Evolutionary conservation across 2,329 filamentous ascomycete species (phyloP).

Genomic region (Grosmannia clavigera): DNA sequence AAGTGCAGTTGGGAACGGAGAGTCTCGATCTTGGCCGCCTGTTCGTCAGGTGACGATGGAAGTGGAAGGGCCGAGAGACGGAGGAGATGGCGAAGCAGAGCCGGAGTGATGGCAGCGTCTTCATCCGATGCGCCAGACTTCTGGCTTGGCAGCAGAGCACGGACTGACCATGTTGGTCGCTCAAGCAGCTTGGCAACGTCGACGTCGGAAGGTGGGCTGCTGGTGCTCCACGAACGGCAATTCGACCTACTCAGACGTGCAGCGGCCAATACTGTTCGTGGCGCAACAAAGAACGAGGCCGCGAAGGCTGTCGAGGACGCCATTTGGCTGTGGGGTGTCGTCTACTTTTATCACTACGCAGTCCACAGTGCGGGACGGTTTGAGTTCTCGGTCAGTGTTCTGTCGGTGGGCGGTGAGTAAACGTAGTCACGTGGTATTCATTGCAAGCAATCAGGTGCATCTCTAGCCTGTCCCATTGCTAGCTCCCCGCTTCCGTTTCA

Average conservation of each 20-base stretch:
- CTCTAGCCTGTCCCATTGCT: background rate
- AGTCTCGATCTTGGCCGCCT: conserved; percentile 58
- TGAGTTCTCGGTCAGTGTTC: too few species aligned
- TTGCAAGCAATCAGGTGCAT: too few species aligned
- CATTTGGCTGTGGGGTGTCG: background rate
- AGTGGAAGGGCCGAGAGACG: conserved; percentile 77
- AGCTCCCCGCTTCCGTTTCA: background rate
- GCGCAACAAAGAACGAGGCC: background rate
- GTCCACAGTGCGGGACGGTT: too few species aligned
- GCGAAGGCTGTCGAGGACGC: background rate
- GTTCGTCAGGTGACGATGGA: conserved; percentile 49
- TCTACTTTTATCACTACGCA: background rate
- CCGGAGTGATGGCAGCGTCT: conserved; percentile 40
- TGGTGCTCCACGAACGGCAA: conserved; percentile 29
- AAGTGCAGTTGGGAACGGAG: conserved; percentile 79
- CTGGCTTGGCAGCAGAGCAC: conserved; percentile 44
- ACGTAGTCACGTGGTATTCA: too few species aligned
- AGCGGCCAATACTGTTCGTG: background rate
- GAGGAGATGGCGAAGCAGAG: conserved; percentile 71
- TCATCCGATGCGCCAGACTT: conserved; percentile 5
- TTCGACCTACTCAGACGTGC: background rate
- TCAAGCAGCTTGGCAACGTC: conserved; percentile 5
- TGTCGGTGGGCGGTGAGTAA: too few species aligned
- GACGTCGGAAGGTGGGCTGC: background rate
- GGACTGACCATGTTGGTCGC: conserved; percentile 72